Percentiles rank a stretch among this genome's conserved stretches.
These are phyloP conservation scores for Zizania latifolia DNA, from an alignment of 176 grass and related monocot species.

Conservation along the genomic window DNA sequence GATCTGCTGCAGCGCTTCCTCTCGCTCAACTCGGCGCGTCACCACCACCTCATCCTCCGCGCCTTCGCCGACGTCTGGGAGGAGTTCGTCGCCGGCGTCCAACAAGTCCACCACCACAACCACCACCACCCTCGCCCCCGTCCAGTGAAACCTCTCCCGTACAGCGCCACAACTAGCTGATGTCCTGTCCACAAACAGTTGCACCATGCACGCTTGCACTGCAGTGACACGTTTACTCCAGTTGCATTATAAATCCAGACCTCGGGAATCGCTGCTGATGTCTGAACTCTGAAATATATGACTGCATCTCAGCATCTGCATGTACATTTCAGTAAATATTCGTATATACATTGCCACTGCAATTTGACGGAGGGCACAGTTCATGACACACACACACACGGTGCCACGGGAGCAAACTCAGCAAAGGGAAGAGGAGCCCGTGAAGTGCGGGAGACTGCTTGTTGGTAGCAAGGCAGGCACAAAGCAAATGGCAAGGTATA, in stretches of 20 bases:
- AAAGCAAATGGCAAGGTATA: no score
- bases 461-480: constrained; percentile 21
- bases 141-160: background rate
- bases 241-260: background rate
- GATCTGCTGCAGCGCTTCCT: constrained; percentile 78
- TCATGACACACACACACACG: no score
- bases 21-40: constrained; percentile 59
- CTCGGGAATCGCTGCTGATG: constrained; percentile 31
- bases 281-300: no score
- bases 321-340: background rate
- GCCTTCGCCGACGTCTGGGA: constrained; percentile 92
- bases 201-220: background rate
- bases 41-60: constrained; percentile 75
- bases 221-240: constrained; percentile 24
- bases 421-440: no score
- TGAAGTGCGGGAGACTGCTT: constrained; percentile 6
- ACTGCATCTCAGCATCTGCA: no score
- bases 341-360: background rate
- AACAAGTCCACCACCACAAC: no score
- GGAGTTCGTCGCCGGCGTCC: constrained; percentile 55
- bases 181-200: background rate
- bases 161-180: background rate
- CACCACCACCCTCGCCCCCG: background rate
- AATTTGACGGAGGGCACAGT: background rate
- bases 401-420: no score